These are phyloP conservation scores for Paracamarosporium sp. DNA, from an alignment of 2,329 filamentous ascomycete species.

Conservation along the genomic window DNA sequence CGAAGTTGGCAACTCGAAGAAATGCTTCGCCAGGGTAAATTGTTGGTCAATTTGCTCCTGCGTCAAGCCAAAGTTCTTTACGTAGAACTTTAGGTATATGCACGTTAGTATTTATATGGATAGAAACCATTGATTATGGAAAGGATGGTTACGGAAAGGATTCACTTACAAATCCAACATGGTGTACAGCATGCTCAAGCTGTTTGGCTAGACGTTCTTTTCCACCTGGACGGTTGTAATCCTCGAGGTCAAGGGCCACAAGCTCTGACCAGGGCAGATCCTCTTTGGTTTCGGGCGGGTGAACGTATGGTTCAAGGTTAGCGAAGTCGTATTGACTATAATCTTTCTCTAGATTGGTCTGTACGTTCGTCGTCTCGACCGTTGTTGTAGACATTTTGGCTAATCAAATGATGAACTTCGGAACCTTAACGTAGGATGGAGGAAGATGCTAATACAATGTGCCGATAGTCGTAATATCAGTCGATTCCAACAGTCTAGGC, in stretches of 20 bases:
- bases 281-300: constrained; percentile 58
- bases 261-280: constrained; percentile 49
- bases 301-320: constrained; percentile 47
- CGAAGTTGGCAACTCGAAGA: constrained; percentile 63
- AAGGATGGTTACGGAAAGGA: neutral
- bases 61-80: constrained; percentile 65
- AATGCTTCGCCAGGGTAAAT: constrained; percentile 65
- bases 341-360: constrained; percentile 12
- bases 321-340: constrained; percentile 39
- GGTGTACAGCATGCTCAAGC: constrained; percentile 60
- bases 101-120: neutral
- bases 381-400: constrained; percentile 28
- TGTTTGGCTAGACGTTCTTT: constrained; percentile 62
- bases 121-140: no score
- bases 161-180: constrained; percentile 50
- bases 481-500: neutral
- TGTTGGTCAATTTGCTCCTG: constrained; percentile 67
- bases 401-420: neutral
- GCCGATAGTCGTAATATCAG: neutral
- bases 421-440: neutral
- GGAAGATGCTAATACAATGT: neutral
- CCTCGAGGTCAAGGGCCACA: constrained; percentile 63
- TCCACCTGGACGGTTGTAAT: constrained; percentile 61
- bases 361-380: constrained; percentile 13
- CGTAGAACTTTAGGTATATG: constrained; percentile 61